Percentiles rank a stretch among this genome's conserved stretches.
These are phyloP conservation scores for Clarireedia hainanense DNA, from an alignment of 2,329 filamentous ascomycete genomes.

Conservation along the genomic window DNA sequence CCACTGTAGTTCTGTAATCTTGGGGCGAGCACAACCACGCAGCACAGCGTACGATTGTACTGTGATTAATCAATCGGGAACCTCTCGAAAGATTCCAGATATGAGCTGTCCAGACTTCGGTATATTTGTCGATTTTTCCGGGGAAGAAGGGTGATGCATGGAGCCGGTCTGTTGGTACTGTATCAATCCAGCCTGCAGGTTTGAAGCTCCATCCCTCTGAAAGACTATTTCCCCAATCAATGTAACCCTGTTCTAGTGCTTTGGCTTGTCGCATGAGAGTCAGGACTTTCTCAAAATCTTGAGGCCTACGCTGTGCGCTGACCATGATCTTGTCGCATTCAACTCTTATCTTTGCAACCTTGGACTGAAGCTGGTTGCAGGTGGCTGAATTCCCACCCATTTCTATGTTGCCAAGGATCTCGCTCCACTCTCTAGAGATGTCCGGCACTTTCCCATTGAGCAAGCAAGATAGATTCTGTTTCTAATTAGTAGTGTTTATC, in stretches of 20 bases:
- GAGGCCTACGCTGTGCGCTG: not conserved
- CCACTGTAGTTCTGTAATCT: conserved; percentile 53
- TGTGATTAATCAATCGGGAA: conserved; percentile 43
- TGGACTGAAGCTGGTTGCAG: conserved; percentile 4
- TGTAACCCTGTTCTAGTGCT: conserved; percentile 41
- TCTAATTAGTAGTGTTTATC: not conserved
- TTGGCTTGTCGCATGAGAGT: conserved; percentile 44
- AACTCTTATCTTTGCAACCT: conserved; percentile 2
- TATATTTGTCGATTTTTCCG: conserved; percentile 50
- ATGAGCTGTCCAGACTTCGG: conserved; percentile 50
- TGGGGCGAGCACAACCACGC: conserved; percentile 52
- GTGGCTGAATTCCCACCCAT: not conserved
- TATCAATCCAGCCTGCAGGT: conserved; percentile 46
- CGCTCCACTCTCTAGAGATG: not conserved
- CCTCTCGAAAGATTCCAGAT: conserved; percentile 49
- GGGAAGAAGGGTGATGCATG: conserved; percentile 31
- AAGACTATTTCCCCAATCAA: conserved; percentile 41
- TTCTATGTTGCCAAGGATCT: not conserved
- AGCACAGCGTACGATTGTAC: conserved; percentile 49
- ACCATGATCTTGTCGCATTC: conserved; percentile 3
- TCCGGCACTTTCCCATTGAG: conserved; percentile 3
- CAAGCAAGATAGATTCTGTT: conserved; percentile 1
- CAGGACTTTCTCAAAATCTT: conserved; percentile 27
- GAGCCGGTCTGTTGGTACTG: not conserved
- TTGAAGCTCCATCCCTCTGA: conserved; percentile 42